phyloP scores from a whole-genome alignment of 1,284 basidiomycete genomes.

The Pyrrhoderma noxium region DNA sequence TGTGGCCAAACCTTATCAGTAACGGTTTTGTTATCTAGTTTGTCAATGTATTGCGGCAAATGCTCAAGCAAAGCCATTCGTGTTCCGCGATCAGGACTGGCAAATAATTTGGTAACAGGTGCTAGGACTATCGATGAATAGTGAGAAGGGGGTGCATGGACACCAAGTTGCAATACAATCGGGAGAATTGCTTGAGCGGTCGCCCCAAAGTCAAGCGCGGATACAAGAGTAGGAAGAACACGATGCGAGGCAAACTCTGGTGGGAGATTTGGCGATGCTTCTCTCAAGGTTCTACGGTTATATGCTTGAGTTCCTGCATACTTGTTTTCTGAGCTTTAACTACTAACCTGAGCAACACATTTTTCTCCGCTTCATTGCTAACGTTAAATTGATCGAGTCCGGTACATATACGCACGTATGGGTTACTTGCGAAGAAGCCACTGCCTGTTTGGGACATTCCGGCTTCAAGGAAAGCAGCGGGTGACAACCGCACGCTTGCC shows the following conservation, averaged over 20 bases:
- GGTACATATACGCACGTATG: constrained; percentile 77
- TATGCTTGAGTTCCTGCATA: background rate
- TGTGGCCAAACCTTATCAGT: constrained; percentile 90
- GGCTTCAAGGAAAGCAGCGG: constrained; percentile 71
- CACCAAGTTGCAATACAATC: constrained; percentile 74
- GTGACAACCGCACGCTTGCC: constrained; percentile 69
- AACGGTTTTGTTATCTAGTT: constrained; percentile 80
- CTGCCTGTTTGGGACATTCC: constrained; percentile 64
- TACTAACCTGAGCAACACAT: constrained; percentile 59
- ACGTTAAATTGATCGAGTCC: constrained; percentile 87
- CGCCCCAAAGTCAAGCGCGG: constrained; percentile 79
- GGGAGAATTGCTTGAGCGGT: constrained; percentile 77
- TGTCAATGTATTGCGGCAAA: constrained; percentile 78
- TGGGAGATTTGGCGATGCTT: constrained; percentile 76
- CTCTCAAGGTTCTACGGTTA: constrained; percentile 60
- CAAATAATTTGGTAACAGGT: constrained; percentile 78
- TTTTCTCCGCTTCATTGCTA: constrained; percentile 78
- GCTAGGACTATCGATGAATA: constrained; percentile 65
- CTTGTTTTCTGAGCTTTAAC: background rate
- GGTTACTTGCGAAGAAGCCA: constrained; percentile 85
- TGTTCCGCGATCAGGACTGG: constrained; percentile 86
- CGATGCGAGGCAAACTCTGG: constrained; percentile 82
- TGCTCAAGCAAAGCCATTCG: constrained; percentile 91
- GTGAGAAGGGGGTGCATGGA: constrained; percentile 63
- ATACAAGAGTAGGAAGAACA: constrained; percentile 82